Evolutionary conservation across 108 stramenopile species (phyloP), one percentile per base, ranked within the genome.

Genomic region (Nannochloropsis gaditana): DNA sequence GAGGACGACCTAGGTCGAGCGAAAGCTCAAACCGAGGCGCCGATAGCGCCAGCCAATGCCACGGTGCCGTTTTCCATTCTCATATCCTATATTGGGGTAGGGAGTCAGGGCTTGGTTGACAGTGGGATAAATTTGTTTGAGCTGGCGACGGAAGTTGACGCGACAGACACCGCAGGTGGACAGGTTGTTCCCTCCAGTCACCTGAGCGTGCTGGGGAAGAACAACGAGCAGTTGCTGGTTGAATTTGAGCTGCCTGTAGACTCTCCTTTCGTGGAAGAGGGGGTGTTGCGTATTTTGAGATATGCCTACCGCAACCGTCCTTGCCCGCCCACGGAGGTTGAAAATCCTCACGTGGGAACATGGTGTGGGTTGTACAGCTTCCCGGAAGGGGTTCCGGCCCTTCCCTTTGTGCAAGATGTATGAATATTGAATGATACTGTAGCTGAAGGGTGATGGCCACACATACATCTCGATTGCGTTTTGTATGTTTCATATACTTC

Each of bases 161-260:
- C 15, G 19, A 73, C n/a, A 19, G 59, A 73, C n/a, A 73, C 59
- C 59, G 59, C 15, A n/a, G 59, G 59, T 15, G n/a, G n/a, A 73
- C 15, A n/a, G 19, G 59, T 73, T n/a, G 59, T 73, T 4, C 59
- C 59, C 5, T 73, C 59, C 59, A 73, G 59, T 73, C 15, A n/a
- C 59, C 15, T n/a, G 19, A 73, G 19, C 59, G 59, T 73, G 59
- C 15, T 73, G 59, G 59, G 59, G 19, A n/a, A 2, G 2, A 73
- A 73, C 4, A 73, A 73, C n/a, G 59, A 73, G n/a, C 15, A 73
- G 59, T n/a, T 73, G 59, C 59, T 73, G 59, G 59, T 73, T 73
- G 59, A 73, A n/a, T 73, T 73, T 73, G 2, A 2, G 4, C n/a
- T 73, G n/a, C 59, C 59, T 4, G 15, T 73, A n/a, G 59, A 73